Conservation (phyloP, 495 filamentous ascomycete species). For the Parachaetomium inaequale region DNA sequence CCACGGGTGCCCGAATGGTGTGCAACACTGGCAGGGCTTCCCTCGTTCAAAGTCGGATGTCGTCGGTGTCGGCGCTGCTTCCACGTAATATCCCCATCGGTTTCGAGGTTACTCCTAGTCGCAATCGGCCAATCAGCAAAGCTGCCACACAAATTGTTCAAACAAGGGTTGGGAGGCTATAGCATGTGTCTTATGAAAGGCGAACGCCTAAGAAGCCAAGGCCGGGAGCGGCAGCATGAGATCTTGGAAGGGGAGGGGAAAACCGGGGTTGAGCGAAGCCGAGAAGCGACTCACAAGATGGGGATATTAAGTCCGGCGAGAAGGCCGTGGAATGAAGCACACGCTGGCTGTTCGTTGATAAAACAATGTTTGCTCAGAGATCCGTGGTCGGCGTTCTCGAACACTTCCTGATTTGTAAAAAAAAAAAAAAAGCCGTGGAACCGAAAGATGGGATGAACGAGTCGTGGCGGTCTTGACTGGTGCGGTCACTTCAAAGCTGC, state of each 20-base stretch:
- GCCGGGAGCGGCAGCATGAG: conserved; percentile 1
- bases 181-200: conserved; percentile 22
- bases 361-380: neutral
- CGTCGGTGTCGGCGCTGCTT: neutral
- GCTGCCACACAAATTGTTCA: neutral
- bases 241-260: neutral
- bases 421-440: neutral
- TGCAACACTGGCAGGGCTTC: neutral
- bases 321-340: neutral
- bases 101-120: neutral
- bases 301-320: neutral
- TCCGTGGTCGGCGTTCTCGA: conserved; percentile 14
- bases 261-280: neutral
- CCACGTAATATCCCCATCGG: neutral
- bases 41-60: neutral
- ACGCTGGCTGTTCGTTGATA: neutral
- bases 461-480: neutral
- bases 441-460: conserved; percentile 9
- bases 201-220: conserved; percentile 12
- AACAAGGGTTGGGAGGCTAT: conserved; percentile 14
- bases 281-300: conserved; percentile 11
- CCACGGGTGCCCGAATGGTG: neutral
- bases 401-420: neutral
- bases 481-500: neutral
- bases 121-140: conserved; percentile 20